Evolutionary conservation across 1,139 yeast genomes (phyloP).

Genomic region (Pichia sp.): DNA sequence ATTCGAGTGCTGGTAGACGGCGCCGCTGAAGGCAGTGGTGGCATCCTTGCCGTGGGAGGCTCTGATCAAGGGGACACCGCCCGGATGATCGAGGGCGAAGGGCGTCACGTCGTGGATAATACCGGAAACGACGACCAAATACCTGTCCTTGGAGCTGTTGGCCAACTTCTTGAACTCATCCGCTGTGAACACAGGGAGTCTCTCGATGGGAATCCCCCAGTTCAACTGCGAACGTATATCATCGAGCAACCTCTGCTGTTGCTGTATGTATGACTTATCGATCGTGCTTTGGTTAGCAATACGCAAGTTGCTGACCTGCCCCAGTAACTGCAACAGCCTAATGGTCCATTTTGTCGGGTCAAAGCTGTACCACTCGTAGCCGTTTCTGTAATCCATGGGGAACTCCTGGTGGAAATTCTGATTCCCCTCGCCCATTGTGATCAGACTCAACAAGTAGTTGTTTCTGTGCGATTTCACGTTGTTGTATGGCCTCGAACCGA

Average conservation of each 20-base stretch:
- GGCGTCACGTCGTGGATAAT: conserved; percentile 74
- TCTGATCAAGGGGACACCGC: conserved; percentile 57
- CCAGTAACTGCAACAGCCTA: conserved; percentile 38
- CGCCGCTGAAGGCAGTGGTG: conserved; percentile 68
- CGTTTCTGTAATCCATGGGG: conserved; percentile 62
- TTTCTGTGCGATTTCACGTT: conserved; percentile 58
- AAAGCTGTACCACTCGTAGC: conserved; percentile 47
- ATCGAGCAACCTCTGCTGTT: conserved; percentile 59
- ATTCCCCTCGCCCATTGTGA: conserved; percentile 64
- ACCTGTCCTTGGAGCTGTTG: conserved; percentile 34
- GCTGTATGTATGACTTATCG: conserved; percentile 56
- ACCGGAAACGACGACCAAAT: conserved; percentile 46
- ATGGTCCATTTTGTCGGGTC: conserved; percentile 70
- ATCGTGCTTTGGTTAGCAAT: conserved; percentile 47
- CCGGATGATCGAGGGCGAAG: conserved; percentile 69
- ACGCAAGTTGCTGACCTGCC: conserved; percentile 41
- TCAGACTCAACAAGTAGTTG: conserved; percentile 42
- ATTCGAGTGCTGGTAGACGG: conserved; percentile 69
- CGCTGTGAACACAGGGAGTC: conserved; percentile 51
- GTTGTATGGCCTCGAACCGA: conserved; percentile 59
- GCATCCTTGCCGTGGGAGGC: conserved; percentile 72
- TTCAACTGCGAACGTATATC: conserved; percentile 57
- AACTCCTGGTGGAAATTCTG: conserved; percentile 75
- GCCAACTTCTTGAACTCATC: conserved; percentile 47
- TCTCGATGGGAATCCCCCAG: conserved; percentile 76